phyloP scores from a whole-genome alignment of 148 eudicot species.

The Nepenthes mirabilis region DNA sequence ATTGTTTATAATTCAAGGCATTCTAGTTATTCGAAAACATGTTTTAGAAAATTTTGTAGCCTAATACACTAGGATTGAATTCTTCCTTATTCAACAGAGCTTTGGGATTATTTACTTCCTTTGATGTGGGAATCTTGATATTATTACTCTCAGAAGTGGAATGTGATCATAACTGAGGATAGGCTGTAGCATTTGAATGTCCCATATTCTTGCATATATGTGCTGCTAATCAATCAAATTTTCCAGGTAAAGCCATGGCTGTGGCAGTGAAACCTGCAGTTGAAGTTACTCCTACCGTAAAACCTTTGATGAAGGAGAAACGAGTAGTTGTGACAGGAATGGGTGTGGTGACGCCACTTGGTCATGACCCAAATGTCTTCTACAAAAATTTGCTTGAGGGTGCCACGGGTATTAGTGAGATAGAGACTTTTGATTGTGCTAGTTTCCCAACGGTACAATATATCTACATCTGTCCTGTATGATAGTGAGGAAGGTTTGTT shows the following conservation, averaged over 20 bases:
- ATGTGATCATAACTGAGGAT: too few relatives aligned
- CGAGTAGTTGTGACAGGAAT: constrained; percentile 92
- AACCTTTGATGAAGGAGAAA: constrained; percentile 46
- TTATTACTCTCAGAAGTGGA: too few relatives aligned
- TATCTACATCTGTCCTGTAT: neutral
- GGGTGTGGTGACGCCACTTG: constrained; percentile 82
- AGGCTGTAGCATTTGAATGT: too few relatives aligned
- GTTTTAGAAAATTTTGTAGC: too few relatives aligned
- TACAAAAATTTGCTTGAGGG: constrained; percentile 91
- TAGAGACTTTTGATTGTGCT: constrained; percentile 77
- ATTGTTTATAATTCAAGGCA: too few relatives aligned
- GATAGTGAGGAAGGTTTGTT: neutral
- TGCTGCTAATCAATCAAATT: constrained; percentile 7
- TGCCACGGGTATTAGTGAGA: constrained; percentile 79
- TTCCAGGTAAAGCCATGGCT: constrained; percentile 52
- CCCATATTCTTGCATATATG: too few relatives aligned
- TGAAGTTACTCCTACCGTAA: constrained; percentile 37
- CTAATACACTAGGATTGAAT: too few relatives aligned
- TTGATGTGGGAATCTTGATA: too few relatives aligned
- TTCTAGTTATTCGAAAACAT: too few relatives aligned
- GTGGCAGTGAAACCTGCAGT: constrained; percentile 52
- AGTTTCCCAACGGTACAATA: constrained; percentile 57
- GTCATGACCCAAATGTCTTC: constrained; percentile 64
- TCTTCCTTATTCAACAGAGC: too few relatives aligned
- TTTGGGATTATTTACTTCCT: too few relatives aligned